A percentile compares a stretch with the other conserved stretches of the same genome.
These are phyloP conservation scores for Bolboschoenus planiculmis DNA, from an alignment of 176 grass and related monocot species.

Conservation along the genomic window DNA sequence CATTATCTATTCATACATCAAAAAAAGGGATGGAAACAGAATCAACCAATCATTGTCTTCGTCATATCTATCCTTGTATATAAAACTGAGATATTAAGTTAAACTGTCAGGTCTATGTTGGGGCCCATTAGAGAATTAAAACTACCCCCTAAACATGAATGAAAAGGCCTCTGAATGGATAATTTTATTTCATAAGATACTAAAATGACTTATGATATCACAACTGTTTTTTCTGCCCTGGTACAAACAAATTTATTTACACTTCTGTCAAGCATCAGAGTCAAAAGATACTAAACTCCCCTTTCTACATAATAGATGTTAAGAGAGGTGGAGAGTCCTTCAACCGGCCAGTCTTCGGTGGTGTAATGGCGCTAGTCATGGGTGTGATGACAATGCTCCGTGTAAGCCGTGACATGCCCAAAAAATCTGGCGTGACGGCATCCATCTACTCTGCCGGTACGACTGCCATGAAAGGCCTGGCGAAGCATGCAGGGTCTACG, in stretches of 20 bases:
- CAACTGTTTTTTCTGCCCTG: background rate
- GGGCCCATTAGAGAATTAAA: background rate
- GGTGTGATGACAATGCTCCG: constrained; percentile 63
- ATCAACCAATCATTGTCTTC: background rate
- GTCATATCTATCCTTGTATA: background rate
- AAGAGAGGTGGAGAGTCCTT: constrained; percentile 40
- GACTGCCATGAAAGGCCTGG: constrained; percentile 11
- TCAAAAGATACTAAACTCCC: background rate
- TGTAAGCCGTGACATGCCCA: constrained; percentile 48
- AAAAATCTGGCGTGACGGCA: constrained; percentile 28
- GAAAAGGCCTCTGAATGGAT: background rate
- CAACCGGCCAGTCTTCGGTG: constrained; percentile 43
- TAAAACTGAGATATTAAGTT: background rate
- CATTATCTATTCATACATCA: background rate
- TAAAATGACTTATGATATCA: background rate
- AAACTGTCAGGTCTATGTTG: background rate
- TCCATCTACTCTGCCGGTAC: constrained; percentile 18
- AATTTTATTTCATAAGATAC: background rate
- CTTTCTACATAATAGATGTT: constrained; percentile 30
- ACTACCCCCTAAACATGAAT: background rate
- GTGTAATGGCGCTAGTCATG: constrained; percentile 75
- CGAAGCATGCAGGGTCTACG: constrained; percentile 17
- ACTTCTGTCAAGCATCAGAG: background rate
- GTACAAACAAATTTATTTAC: background rate
- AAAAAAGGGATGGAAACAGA: background rate